A percentile compares a stretch with the other conserved stretches of the same genome.
phyloP scores from a whole-genome alignment of 192 early-diverging fungal species.

The Umbelopsis sp. region DNA sequence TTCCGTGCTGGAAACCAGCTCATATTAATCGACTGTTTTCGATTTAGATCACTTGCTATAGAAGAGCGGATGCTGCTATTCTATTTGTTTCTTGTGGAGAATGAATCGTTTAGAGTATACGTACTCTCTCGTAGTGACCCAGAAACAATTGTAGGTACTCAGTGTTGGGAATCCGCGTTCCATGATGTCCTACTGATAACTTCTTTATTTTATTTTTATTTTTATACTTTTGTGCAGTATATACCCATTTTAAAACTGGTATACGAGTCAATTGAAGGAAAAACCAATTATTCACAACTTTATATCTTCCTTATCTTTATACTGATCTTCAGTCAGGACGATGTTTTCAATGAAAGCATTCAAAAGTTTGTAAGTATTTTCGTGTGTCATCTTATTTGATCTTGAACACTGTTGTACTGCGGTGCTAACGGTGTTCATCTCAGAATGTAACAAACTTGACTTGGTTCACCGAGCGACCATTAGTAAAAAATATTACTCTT shows the following conservation, averaged over 20 bases:
- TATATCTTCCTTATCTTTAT: constrained; percentile 72
- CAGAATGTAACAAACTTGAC: constrained; percentile 60
- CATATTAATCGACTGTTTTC: not conserved
- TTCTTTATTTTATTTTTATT: too few species aligned
- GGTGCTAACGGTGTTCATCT: not conserved
- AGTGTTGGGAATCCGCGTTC: too few species aligned
- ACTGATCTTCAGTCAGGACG: constrained; percentile 70
- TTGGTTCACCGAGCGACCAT: constrained; percentile 72
- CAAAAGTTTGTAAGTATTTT: constrained; percentile 65
- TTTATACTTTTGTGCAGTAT: constrained; percentile 42
- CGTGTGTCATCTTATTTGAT: not conserved
- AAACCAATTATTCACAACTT: constrained; percentile 60
- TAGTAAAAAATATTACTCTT: constrained; percentile 64
- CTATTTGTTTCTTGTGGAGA: constrained; percentile 66
- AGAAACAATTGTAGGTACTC: constrained; percentile 63
- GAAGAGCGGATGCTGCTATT: constrained; percentile 70
- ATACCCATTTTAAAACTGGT: constrained; percentile 65
- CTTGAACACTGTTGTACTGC: not conserved
- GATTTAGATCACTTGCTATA: constrained; percentile 33
- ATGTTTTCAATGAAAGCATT: constrained; percentile 70
- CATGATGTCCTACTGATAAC: too few species aligned
- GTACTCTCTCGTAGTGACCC: constrained; percentile 76
- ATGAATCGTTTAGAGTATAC: constrained; percentile 68
- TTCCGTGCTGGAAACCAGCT: not conserved
- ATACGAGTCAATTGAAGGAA: constrained; percentile 66